Evolutionary conservation across 2,329 filamentous ascomycete species (phyloP).

Genomic region (Leptosphaerulina australis): DNA sequence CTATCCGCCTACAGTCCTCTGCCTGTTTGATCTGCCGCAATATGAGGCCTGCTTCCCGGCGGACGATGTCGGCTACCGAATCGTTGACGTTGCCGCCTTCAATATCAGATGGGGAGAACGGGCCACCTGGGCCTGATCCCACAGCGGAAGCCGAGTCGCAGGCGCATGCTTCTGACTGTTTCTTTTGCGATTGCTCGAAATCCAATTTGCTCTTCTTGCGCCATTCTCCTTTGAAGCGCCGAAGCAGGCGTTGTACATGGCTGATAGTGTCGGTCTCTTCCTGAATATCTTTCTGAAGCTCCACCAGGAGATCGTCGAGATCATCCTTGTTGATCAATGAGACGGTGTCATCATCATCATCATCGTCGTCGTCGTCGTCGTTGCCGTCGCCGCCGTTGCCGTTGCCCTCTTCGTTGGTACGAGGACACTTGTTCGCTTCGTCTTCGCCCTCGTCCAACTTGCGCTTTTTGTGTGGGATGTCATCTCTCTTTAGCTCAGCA

Average conservation of each 20-base stretch:
- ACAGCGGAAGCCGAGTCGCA: conserved; percentile 1
- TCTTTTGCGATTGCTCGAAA: conserved; percentile 10
- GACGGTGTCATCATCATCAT: conserved; percentile 26
- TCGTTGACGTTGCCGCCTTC: conserved; percentile 16
- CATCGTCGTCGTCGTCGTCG: conserved; percentile 13
- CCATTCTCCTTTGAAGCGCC: conserved; percentile 48
- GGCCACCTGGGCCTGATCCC: conserved; percentile 1
- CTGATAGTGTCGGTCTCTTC: conserved; percentile 52
- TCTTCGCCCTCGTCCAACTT: conserved; percentile 19
- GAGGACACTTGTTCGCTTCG: no score
- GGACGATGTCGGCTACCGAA: conserved; percentile 21
- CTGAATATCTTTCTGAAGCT: conserved; percentile 33
- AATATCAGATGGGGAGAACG: conserved; percentile 23
- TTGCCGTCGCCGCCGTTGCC: no score
- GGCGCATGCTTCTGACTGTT: background rate
- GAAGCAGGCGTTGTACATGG: conserved; percentile 57
- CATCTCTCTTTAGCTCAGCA: conserved; percentile 25
- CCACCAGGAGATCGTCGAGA: conserved; percentile 25
- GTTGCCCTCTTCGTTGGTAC: no score
- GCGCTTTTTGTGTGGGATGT: conserved; percentile 29
- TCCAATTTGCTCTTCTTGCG: conserved; percentile 23
- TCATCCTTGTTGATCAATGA: conserved; percentile 30
- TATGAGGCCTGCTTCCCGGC: conserved; percentile 36
- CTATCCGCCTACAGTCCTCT: conserved; percentile 48
- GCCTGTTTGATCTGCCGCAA: conserved; percentile 48